These are phyloP conservation scores for Pisolithus microcarpus DNA, from an alignment of 768 basidiomycete genomes.

Conservation along the genomic window DNA sequence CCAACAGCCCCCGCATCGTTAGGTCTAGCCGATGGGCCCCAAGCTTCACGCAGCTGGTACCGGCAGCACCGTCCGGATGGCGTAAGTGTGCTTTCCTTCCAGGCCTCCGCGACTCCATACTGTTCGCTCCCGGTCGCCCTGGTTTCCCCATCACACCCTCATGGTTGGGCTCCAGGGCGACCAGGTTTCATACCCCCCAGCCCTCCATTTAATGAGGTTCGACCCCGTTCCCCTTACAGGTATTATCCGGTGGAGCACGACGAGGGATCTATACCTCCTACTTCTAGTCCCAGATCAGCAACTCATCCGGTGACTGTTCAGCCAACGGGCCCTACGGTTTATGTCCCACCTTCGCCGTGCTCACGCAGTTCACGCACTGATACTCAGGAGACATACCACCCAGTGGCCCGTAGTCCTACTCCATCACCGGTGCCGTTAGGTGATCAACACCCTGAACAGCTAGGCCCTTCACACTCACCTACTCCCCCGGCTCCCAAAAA, in stretches of 20 bases:
- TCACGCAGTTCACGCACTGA: constrained; percentile 15
- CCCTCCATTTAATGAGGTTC: constrained; percentile 6
- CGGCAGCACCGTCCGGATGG: constrained; percentile 4
- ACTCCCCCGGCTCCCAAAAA: constrained; percentile 5
- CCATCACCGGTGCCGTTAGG: constrained; percentile 7
- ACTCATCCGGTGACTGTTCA: background rate
- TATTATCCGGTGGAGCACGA: constrained; percentile 10
- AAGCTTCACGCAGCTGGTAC: constrained; percentile 17
- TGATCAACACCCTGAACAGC: constrained; percentile 6
- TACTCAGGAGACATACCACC: constrained; percentile 20
- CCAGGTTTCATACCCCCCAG: constrained; percentile 34
- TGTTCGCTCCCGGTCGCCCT: constrained; percentile 3
- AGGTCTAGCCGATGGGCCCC: constrained; percentile 10
- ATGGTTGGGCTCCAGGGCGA: constrained; percentile 16
- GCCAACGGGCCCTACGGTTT: background rate
- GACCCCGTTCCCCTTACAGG: constrained; percentile 2
- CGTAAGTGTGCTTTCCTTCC: constrained; percentile 21
- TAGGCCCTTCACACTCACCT: constrained; percentile 1
- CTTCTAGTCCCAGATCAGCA: background rate
- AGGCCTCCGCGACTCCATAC: constrained; percentile 12
- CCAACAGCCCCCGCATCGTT: constrained; percentile 19
- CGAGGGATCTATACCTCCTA: constrained; percentile 15
- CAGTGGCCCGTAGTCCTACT: constrained; percentile 8
- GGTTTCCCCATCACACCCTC: constrained; percentile 20
- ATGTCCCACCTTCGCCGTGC: background rate